Evolutionary conservation across 306 rosid genomes (phyloP), one percentile per base, ranked within the genome.

Genomic region (Ochetophila trinervis): DNA sequence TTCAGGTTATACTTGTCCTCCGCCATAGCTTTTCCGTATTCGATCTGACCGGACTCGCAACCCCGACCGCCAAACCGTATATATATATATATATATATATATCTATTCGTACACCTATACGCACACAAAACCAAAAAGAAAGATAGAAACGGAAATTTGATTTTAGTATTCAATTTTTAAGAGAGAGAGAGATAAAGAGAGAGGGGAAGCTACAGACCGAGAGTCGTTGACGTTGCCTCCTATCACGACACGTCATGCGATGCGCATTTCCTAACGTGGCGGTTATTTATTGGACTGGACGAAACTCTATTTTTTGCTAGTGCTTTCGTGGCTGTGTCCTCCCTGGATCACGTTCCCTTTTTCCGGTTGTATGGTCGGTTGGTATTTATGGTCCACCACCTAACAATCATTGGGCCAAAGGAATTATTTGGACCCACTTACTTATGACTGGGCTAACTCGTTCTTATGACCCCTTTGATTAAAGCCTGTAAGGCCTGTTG

Each of bases 1-100:
- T 85, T 89, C 21, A 77, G 77, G 68, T 93, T 93, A 84, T 74
- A 86, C 93, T 87, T 93, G 19, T 93, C 94, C 65, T 83, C 96
- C 85, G 88, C 83, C 88, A 84, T 82, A 14, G 42, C 69, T 53
- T 13, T 55, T 19, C 47, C 32, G 57, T n/a, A 59, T 24, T 53
- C 8, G 27, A 59, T 58, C 48, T 47, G 51, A 47, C 17, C 52
- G 16, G 40, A 20, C 7, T 55, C 50, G 50, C 45, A 30, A 34
- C 47, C 47, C 32, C 65, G 48, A 15, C 77, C 50, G 47, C 62
- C 56, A 62, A 70, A 27, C 8, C 17, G 18, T 15, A 32, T 0
- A 23, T 56, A 51, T 48, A 9, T 21, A 16, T 48, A 9, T 21
- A 16, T 16, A 60, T 35, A 59, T 27, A n/a, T 9, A 40, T 11